Evolutionary conservation across 1,284 basidiomycete species (phyloP), one percentile per base, ranked within the genome.

Genomic region (Tilletia walkeri): DNA sequence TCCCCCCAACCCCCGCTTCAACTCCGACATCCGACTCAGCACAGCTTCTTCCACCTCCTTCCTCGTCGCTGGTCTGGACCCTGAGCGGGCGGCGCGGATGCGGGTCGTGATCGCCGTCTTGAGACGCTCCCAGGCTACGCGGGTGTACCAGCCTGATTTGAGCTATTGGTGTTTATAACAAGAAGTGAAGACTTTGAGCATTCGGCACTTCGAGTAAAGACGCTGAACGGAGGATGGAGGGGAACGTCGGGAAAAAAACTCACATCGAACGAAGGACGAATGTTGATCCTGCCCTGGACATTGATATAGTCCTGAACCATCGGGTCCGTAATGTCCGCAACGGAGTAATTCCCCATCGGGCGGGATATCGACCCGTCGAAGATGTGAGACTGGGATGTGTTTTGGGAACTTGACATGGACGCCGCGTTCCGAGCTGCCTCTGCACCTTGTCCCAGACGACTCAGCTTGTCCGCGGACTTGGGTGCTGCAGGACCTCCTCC

Each of bases 261-360:
- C 61, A 73, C 70, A 59, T 73, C 67, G 5, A 72, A 67, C n/a
- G n/a, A 36, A 2, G 50, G 45, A 0, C 56, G 63, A 2, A 78
- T 39, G 47, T 70, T 61, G 6, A 9, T 14, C 1, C 67, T 65
- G 9, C 75, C 73, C 3, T 50, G 14, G 7, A 69, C 65, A 30
- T 69, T 68, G 54, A 82, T 80, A 18, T 71, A 76, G 1, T 76
- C 73, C 38, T 53, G 63, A 41, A 78, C 75, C 16, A 93, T 89
- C 0, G 90, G 89, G 82, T 98, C 96, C 10, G 87, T 85, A 72
- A 99, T 92, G 83, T 99, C 95, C 83, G 92, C 92, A 0, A 91
- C 90, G 82, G 93, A 90, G 73, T 90, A 90, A 68, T 90, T 89
- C 36, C 18, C 18, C 36, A 9, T 39, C 14, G 9, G 16, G 16